These are phyloP conservation scores for Parastagonospora nodorum DNA, from an alignment of 2,329 filamentous ascomycete genomes.

Conservation along the genomic window DNA sequence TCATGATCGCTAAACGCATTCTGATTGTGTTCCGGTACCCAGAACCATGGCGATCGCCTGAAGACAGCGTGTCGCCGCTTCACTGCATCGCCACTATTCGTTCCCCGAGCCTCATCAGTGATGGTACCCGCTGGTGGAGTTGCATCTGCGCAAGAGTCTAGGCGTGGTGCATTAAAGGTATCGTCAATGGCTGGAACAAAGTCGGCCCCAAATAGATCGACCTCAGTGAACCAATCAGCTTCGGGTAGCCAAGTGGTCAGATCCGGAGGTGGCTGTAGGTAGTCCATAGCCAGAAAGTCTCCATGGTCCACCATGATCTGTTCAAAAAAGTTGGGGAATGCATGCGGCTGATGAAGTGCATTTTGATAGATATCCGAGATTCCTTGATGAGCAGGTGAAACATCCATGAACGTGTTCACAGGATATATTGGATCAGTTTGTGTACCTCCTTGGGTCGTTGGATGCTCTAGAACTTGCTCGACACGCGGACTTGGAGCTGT, in stretches of 20 bases:
- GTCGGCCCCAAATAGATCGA: constrained; percentile 22
- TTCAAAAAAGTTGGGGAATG: constrained; percentile 16
- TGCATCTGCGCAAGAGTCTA: neutral
- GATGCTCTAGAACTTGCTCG: neutral
- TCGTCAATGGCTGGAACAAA: constrained; percentile 22
- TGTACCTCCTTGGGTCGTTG: neutral
- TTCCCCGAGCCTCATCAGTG: neutral
- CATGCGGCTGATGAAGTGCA: constrained; percentile 6
- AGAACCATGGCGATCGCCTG: constrained; percentile 26
- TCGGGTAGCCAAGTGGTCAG: constrained; percentile 25
- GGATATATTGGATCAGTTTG: neutral
- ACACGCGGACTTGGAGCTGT: neutral
- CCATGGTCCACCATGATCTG: constrained; percentile 27
- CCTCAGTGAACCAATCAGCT: constrained; percentile 17
- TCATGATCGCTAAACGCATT: constrained; percentile 37
- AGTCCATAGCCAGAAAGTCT: constrained; percentile 18
- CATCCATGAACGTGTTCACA: constrained; percentile 1
- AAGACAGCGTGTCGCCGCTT: constrained; percentile 19
- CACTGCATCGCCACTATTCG: constrained; percentile 9
- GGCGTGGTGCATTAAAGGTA: constrained; percentile 10
- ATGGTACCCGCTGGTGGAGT: neutral
- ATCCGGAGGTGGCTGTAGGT: constrained; percentile 18
- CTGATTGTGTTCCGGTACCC: constrained; percentile 33
- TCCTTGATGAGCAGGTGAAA: constrained; percentile 11
- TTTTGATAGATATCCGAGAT: constrained; percentile 11